Conservation (phyloP, 208 protist genomes). For the Endotrypanum monterogeii region DNA sequence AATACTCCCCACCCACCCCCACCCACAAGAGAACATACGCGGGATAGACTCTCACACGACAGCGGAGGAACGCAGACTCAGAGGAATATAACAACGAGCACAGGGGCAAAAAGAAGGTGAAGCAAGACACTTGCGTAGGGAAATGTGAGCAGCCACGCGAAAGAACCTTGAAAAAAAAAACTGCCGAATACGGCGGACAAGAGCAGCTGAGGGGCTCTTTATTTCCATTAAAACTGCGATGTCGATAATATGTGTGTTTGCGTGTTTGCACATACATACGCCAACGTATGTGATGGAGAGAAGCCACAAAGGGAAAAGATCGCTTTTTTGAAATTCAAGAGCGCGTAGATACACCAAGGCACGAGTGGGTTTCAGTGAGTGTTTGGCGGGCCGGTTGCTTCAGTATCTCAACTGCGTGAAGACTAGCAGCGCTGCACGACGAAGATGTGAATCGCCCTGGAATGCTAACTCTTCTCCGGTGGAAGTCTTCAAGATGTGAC, state of each 20-base stretch:
- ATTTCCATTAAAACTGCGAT: neutral
- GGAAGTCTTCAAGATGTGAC: neutral
- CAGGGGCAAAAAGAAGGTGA: neutral
- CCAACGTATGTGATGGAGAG: neutral
- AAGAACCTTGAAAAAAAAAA: neutral
- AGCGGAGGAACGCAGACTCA: neutral
- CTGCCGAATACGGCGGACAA: neutral
- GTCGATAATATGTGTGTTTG: neutral
- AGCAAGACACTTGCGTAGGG: neutral
- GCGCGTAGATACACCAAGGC: neutral
- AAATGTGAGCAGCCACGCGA: neutral
- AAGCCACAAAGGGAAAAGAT: neutral
- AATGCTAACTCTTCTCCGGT: neutral
- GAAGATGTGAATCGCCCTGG: neutral
- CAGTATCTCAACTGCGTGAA: neutral
- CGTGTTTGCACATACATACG: neutral
- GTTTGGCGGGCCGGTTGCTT: no score
- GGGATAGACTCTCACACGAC: neutral
- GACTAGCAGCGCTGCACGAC: constrained; percentile 5
- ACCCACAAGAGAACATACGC: neutral
- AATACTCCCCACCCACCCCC: neutral
- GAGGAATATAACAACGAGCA: neutral
- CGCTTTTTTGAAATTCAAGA: neutral
- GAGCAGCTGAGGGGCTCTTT: no score
- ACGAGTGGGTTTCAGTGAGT: neutral